Conservation (phyloP, 768 basidiomycete genomes). For the Pisolithus marmoratus region DNA sequence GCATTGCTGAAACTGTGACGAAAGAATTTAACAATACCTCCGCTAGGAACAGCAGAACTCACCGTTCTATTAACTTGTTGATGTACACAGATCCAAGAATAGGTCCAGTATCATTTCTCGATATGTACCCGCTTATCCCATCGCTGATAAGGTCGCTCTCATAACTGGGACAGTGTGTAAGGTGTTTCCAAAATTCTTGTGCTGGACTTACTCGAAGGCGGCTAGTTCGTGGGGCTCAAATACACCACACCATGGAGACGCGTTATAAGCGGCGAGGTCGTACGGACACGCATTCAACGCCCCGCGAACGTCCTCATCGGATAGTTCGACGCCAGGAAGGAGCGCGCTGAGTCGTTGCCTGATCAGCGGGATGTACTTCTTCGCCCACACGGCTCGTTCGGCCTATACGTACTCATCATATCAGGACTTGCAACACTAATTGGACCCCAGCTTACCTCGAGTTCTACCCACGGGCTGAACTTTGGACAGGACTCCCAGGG, state of each 20-base stretch:
- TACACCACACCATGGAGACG: constrained; percentile 37
- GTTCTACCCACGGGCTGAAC: not conserved
- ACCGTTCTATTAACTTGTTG: constrained; percentile 35
- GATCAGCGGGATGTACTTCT: constrained; percentile 32
- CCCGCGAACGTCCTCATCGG: constrained; percentile 31
- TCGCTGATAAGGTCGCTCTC: constrained; percentile 37
- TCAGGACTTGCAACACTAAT: not conserved
- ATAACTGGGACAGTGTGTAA: constrained; percentile 21
- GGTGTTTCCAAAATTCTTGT: not conserved
- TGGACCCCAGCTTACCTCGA: not conserved
- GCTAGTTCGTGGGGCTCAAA: constrained; percentile 33
- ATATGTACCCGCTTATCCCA: constrained; percentile 32
- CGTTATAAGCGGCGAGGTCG: constrained; percentile 31
- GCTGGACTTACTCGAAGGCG: constrained; percentile 29
- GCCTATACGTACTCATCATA: not conserved
- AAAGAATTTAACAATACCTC: not conserved
- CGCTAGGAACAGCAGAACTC: constrained; percentile 1
- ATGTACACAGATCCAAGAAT: constrained; percentile 35
- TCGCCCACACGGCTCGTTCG: constrained; percentile 25
- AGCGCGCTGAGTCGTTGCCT: constrained; percentile 28
- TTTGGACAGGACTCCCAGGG: constrained; percentile 34
- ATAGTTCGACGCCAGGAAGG: constrained; percentile 29
- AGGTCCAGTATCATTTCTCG: constrained; percentile 28
- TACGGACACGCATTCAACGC: constrained; percentile 39
- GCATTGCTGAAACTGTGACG: constrained; percentile 28